Evolutionary conservation across 1,284 basidiomycete species (phyloP), one percentile per base, ranked within the genome.

Genomic region (Ceratobasidium sp.): DNA sequence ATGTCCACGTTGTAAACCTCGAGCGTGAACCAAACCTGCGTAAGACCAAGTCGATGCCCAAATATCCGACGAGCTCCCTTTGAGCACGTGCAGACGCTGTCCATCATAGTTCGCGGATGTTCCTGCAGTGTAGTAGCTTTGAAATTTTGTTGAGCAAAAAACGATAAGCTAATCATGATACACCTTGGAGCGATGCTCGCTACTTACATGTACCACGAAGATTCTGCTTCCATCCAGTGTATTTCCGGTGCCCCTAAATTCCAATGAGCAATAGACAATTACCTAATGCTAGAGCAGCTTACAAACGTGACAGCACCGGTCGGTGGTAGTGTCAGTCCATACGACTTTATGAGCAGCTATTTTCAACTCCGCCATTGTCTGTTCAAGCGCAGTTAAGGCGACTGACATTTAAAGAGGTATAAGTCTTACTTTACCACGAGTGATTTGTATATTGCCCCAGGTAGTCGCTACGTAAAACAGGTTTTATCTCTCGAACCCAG

Each of bases 381-480:
- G 7, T 33, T 1, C 2, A 84, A 33, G 33, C 1, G 33, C 2
- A 33, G 33, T 33, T 33, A 33, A 33, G 33, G 33, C 33, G 33
- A 33, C 33, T 33, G 33, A 33, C 33, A 33, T 15, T 13, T 15
- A 50, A 20, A 2, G 20, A 33, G 33, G 33, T 1, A 28, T 38
- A 6, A 33, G 33, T 33, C 33, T n/a, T 46, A 79, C 78, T 20
- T 84, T 84, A 20, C 83, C 85, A 20, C 85, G 83, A 17, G 85
- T 84, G 48, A 86, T 84, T 76, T 86, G 84, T 54, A 86, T 84
- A 69, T 86, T 85, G 10, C 80, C 82, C 86, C 86, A 86, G 1
- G 86, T 86, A 1, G 86, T 86, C 0, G 85, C 82, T 23, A 84
- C 84, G 9, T 33, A 68, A 5, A 7, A 61, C 38, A 40, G 46